These are phyloP conservation scores for Stenogyne calaminthoides DNA, from an alignment of 305 asterid species.

Conservation along the genomic window DNA sequence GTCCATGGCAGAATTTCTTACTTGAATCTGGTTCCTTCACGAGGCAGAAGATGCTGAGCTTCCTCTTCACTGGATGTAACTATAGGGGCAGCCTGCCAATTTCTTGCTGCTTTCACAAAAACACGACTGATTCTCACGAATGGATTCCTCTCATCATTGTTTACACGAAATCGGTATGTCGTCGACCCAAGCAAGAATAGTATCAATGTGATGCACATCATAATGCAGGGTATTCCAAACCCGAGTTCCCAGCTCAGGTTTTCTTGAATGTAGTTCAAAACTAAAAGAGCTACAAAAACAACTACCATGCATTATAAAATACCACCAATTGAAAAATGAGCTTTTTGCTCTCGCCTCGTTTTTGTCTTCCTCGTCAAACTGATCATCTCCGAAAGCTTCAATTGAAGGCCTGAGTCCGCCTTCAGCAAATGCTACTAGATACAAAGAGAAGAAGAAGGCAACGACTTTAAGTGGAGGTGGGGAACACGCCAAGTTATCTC, in stretches of 20 bases:
- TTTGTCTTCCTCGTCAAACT: constrained; percentile 35
- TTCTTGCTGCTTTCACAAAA: constrained; percentile 11
- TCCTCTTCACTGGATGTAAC: no score
- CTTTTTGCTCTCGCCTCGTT: constrained; percentile 32
- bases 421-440: constrained; percentile 22
- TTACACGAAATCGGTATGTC: constrained; percentile 23
- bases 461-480: constrained; percentile 21
- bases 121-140: constrained; percentile 19
- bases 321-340: constrained; percentile 43
- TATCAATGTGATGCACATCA: constrained; percentile 25
- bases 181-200: constrained; percentile 31
- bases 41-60: no score
- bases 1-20: no score
- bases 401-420: constrained; percentile 36
- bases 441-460: constrained; percentile 7
- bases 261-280: constrained; percentile 38
- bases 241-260: constrained; percentile 40
- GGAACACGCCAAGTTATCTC: not conserved
- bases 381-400: constrained; percentile 47
- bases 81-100: no score
- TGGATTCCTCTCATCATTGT: not conserved
- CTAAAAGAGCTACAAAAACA: constrained; percentile 7
- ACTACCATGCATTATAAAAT: constrained; percentile 7
- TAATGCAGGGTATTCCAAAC: constrained; percentile 32
- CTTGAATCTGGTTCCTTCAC: no score